Conservation (phyloP, 2,329 filamentous ascomycete genomes). For the Trichoderma pleuroti region DNA sequence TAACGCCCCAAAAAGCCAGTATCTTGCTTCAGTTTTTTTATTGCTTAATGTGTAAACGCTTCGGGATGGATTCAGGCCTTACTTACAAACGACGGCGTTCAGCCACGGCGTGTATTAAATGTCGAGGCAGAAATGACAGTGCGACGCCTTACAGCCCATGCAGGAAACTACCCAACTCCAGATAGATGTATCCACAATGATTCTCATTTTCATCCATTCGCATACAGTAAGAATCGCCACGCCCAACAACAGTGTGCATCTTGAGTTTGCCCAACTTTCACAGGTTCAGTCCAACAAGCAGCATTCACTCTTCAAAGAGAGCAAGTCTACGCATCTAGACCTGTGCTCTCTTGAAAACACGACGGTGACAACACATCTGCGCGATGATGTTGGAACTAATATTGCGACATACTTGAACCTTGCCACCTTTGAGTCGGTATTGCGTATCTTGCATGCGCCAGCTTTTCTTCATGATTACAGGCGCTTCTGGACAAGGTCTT, state of each 20-base stretch:
- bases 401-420: neutral
- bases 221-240: neutral
- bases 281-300: neutral
- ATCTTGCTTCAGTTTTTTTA: neutral
- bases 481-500: neutral
- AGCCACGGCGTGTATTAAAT: neutral
- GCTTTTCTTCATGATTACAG: neutral
- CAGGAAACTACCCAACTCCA: neutral
- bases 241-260: neutral
- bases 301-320: neutral
- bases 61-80: neutral
- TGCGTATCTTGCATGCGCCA: neutral
- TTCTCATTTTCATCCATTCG: neutral
- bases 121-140: neutral
- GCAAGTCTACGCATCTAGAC: neutral
- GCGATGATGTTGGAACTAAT: neutral
- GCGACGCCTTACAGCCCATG: neutral
- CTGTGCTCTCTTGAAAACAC: neutral
- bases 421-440: neutral
- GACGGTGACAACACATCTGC: neutral
- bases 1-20: neutral
- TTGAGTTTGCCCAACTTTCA: neutral
- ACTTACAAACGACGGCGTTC: neutral
- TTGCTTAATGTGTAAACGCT: too few species aligned
- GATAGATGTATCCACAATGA: neutral